Evolutionary conservation across 176 grass and related monocot species (phyloP).

Genomic region (Cocos nucifera): DNA sequence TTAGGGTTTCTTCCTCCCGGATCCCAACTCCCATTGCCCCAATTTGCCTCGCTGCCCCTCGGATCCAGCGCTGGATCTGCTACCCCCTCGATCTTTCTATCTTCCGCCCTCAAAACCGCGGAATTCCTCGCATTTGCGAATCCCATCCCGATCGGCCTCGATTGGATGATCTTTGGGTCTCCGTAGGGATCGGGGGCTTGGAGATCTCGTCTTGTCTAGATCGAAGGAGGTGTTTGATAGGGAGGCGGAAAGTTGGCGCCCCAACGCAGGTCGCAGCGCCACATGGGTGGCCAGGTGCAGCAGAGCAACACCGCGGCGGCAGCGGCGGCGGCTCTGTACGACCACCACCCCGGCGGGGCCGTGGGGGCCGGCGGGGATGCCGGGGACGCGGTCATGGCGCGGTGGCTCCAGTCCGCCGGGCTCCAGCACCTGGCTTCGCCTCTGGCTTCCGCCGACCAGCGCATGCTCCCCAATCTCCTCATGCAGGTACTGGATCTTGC

Average conservation of each 20-base stretch:
- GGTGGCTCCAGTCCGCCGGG: slow-evolving; percentile 93
- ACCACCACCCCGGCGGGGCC: slow-evolving; percentile 21
- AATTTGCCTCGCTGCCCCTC: too few relatives aligned
- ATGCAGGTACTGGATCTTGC: slow-evolving; percentile 48
- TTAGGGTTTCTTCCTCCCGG: too few relatives aligned
- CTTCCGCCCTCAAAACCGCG: too few relatives aligned
- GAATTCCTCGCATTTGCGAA: too few relatives aligned
- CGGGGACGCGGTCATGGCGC: slow-evolving; percentile 81
- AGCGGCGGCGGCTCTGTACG: slow-evolving; percentile 52
- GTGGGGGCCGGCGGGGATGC: slow-evolving; percentile 45
- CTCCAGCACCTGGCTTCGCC: slow-evolving; percentile 77
- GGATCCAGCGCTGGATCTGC: too few relatives aligned
- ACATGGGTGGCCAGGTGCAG: slow-evolving; percentile 32
- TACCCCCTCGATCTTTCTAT: too few relatives aligned
- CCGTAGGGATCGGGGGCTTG: too few relatives aligned
- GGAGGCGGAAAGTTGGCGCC: slow-evolving; percentile 67
- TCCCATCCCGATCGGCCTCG: too few relatives aligned
- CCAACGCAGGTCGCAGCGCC: slow-evolving; percentile 92
- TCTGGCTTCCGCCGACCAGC: slow-evolving; percentile 5
- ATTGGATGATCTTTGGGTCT: too few relatives aligned
- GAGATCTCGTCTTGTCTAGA: too few relatives aligned
- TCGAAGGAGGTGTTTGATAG: too few relatives aligned
- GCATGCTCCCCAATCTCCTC: slow-evolving; percentile 73
- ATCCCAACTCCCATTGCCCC: too few relatives aligned
- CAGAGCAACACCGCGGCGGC: slow-evolving; percentile 34